These are phyloP conservation scores for Tricholoma sp. DNA, from an alignment of 768 basidiomycete species.

Conservation along the genomic window DNA sequence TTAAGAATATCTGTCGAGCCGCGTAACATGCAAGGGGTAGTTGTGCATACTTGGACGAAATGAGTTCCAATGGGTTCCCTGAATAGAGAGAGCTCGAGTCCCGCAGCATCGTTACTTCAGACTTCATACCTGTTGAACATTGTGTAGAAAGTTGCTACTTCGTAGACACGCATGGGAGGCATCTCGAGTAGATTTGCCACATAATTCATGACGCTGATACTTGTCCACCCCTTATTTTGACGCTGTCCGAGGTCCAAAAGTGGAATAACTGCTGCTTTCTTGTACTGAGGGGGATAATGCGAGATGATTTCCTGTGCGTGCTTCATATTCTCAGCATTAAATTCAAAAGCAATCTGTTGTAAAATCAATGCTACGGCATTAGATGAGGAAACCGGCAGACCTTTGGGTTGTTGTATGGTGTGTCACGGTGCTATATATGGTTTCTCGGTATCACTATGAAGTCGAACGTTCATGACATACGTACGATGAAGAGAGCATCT, in stretches of 20 bases:
- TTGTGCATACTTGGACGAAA: slow-evolving; percentile 98
- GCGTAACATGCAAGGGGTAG: slow-evolving; percentile 94
- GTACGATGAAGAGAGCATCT: slow-evolving; percentile 83
- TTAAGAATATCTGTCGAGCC: slow-evolving; percentile 90
- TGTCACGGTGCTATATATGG: slow-evolving; percentile 83
- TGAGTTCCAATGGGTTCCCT: slow-evolving; percentile 92
- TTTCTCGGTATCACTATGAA: slow-evolving; percentile 11
- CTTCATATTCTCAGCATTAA: slow-evolving; percentile 76
- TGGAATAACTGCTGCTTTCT: slow-evolving; percentile 97
- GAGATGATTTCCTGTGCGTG: slow-evolving; percentile 85
- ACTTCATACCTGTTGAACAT: slow-evolving; percentile 94
- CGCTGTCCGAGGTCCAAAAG: slow-evolving; percentile 94
- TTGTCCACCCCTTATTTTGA: slow-evolving; percentile 98
- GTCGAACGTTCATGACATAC: slow-evolving; percentile 24
- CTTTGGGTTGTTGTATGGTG: slow-evolving; percentile 89
- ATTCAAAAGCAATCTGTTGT: slow-evolving; percentile 83
- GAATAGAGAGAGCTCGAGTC: not conserved
- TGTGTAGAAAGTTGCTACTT: slow-evolving; percentile 99
- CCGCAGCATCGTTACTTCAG: not conserved
- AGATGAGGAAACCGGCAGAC: slow-evolving; percentile 30
- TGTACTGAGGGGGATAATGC: slow-evolving; percentile 95
- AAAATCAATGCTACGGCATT: not conserved
- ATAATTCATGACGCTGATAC: slow-evolving; percentile 98
- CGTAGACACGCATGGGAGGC: slow-evolving; percentile 98
- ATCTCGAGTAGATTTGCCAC: slow-evolving; percentile 91